Evolutionary conservation across 2,329 filamentous ascomycete genomes (phyloP).

Genomic region (Erysiphe pulchra): DNA sequence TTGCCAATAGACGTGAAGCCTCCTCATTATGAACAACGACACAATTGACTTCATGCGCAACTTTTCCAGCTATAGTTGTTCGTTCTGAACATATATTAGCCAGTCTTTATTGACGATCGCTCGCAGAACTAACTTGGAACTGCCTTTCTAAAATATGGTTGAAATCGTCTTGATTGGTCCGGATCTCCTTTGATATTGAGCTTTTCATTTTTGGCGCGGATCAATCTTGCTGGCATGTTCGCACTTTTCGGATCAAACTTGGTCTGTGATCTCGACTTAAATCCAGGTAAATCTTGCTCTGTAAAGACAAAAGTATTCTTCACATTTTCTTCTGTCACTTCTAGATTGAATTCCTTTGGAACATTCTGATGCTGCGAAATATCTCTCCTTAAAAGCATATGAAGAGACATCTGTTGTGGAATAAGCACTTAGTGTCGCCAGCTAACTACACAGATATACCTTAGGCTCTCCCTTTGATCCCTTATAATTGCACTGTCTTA

Average conservation of each 20-base stretch:
- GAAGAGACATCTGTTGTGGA: slow-evolving; percentile 17
- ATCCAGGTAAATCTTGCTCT: slow-evolving; percentile 74
- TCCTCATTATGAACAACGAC: slow-evolving; percentile 47
- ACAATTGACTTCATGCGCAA: slow-evolving; percentile 53
- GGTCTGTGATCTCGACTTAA: slow-evolving; percentile 30
- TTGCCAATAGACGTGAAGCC: slow-evolving; percentile 33
- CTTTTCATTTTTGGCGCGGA: slow-evolving; percentile 19
- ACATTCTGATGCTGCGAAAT: slow-evolving; percentile 43
- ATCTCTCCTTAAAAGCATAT: slow-evolving; percentile 43
- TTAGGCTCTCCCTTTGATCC: slow-evolving; percentile 27
- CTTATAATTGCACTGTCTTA: slow-evolving; percentile 21
- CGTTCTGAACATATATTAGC: slow-evolving; percentile 30
- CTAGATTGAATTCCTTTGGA: slow-evolving; percentile 73
- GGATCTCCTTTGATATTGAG: slow-evolving; percentile 17
- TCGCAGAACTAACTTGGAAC: slow-evolving; percentile 38
- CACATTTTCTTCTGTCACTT: slow-evolving; percentile 38
- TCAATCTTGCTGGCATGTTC: slow-evolving; percentile 31
- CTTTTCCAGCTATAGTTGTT: slow-evolving; percentile 46
- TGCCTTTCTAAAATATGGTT: slow-evolving; percentile 41
- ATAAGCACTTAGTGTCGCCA: not conserved
- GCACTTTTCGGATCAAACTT: slow-evolving; percentile 29
- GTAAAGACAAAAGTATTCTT: slow-evolving; percentile 81
- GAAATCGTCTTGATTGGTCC: slow-evolving; percentile 24
- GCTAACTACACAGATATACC: slow-evolving; percentile 4
- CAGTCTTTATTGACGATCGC: not conserved